Conservation (phyloP, 768 basidiomycete genomes). For the Tubosaeta sp. region DNA sequence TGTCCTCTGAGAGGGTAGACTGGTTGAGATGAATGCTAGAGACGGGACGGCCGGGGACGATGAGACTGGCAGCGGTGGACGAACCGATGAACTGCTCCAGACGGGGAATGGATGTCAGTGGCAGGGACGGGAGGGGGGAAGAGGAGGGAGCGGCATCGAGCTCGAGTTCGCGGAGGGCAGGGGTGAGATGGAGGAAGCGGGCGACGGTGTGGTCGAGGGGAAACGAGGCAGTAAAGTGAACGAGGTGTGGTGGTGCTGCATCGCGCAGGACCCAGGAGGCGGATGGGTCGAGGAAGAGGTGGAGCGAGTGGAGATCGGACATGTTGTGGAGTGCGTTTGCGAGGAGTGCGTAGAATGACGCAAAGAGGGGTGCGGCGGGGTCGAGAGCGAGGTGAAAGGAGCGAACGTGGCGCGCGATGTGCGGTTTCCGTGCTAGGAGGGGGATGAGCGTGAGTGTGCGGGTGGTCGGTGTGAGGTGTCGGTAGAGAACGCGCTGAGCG, state of each 20-base stretch:
- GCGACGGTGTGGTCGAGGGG: slow-evolving; percentile 55
- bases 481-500: slow-evolving; percentile 62
- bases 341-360: slow-evolving; percentile 46
- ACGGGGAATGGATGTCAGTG: slow-evolving; percentile 34
- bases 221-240: slow-evolving; percentile 57
- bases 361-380: slow-evolving; percentile 37
- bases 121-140: slow-evolving; percentile 23
- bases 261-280: slow-evolving; percentile 52
- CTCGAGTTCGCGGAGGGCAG: slow-evolving; percentile 55
- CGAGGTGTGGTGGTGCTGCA: slow-evolving; percentile 32
- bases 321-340: slow-evolving; percentile 54
- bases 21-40: slow-evolving; percentile 57
- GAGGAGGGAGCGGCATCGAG: slow-evolving; percentile 34
- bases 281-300: slow-evolving; percentile 43
- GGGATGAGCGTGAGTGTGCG: slow-evolving; percentile 46
- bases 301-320: slow-evolving; percentile 52
- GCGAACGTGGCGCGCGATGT: slow-evolving; percentile 58
- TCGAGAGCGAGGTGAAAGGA: slow-evolving; percentile 54
- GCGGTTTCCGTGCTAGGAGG: slow-evolving; percentile 55
- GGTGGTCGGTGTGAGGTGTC: slow-evolving; percentile 45
- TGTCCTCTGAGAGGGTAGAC: slow-evolving; percentile 55
- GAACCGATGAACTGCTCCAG: slow-evolving; percentile 63
- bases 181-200: slow-evolving; percentile 53
- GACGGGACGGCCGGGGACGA: slow-evolving; percentile 67
- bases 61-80: slow-evolving; percentile 45